phyloP scores from a whole-genome alignment of 352 stramenopile genomes.

The Phytopythium kandeliae region DNA sequence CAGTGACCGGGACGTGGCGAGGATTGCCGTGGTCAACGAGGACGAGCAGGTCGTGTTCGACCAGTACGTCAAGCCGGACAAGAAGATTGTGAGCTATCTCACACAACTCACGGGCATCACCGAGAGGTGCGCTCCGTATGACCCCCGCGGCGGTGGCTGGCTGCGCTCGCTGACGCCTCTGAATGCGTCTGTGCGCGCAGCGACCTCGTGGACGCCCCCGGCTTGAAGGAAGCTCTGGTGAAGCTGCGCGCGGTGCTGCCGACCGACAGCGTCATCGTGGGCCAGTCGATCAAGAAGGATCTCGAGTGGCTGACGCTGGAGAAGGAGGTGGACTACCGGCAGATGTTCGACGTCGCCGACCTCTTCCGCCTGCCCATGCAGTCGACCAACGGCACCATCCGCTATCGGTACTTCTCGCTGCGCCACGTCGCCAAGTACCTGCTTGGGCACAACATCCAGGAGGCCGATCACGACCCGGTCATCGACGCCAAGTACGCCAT shows the following conservation, averaged over 20 bases:
- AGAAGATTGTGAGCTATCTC: conserved; percentile 88
- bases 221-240: conserved; percentile 67
- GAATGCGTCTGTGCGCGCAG: conserved; percentile 15
- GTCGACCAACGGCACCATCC: conserved; percentile 60
- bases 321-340: conserved; percentile 80
- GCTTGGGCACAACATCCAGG: conserved; percentile 77
- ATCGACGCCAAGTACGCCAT: conserved; percentile 87
- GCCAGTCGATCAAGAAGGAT: conserved; percentile 92
- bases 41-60: conserved; percentile 85
- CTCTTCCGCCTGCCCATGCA: conserved; percentile 82
- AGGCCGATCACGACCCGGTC: conserved; percentile 78
- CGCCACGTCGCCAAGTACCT: conserved; percentile 81
- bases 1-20: conserved; percentile 86
- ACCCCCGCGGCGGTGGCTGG: background rate
- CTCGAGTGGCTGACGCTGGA: conserved; percentile 87
- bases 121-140: conserved; percentile 34
- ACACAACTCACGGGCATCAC: conserved; percentile 88
- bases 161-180: background rate
- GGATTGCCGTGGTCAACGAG: conserved; percentile 87
- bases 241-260: conserved; percentile 75
- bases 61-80: conserved; percentile 81
- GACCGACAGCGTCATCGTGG: conserved; percentile 84
- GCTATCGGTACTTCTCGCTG: conserved; percentile 82
- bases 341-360: conserved; percentile 79
- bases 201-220: conserved; percentile 55